phyloP scores from a whole-genome alignment of 148 eudicot species.

The Euryodendron excelsum region DNA sequence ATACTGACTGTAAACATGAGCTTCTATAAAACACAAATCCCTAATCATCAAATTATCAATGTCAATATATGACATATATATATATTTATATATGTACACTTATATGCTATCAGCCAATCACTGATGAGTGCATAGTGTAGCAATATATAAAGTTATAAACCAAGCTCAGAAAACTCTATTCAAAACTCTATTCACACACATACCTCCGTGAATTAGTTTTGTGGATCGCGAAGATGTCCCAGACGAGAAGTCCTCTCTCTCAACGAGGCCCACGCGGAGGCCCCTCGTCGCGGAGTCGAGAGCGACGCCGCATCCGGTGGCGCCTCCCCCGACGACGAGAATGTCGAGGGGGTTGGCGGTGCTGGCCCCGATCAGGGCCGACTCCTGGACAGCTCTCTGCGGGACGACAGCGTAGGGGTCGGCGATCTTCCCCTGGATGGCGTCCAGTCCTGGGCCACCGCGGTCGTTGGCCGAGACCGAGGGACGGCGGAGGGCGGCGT shows the following conservation, averaged over 20 bases:
- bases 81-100: too few species aligned
- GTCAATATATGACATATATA: too few species aligned
- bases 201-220: conserved; percentile 93
- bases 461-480: conserved; percentile 42
- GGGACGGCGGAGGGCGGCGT: conserved; percentile 34
- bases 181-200: too few species aligned
- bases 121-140: too few species aligned
- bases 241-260: conserved; percentile 87
- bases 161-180: too few species aligned
- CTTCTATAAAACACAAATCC: too few species aligned
- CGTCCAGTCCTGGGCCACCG: conserved; percentile 25
- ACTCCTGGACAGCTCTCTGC: conserved; percentile 43
- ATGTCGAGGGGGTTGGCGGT: conserved; percentile 65
- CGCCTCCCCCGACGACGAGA: conserved; percentile 84
- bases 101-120: too few species aligned
- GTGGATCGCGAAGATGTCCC: conserved; percentile 96
- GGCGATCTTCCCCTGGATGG: conserved; percentile 45
- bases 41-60: too few species aligned
- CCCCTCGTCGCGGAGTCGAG: conserved; percentile 86
- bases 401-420: conserved; percentile 64
- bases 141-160: too few species aligned
- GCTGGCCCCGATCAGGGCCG: conserved; percentile 51
- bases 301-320: conserved; percentile 89
- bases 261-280: conserved; percentile 86
- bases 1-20: too few species aligned